These are phyloP conservation scores for Bipolaris gigantea DNA, from an alignment of 2,329 filamentous ascomycete genomes.

Conservation along the genomic window DNA sequence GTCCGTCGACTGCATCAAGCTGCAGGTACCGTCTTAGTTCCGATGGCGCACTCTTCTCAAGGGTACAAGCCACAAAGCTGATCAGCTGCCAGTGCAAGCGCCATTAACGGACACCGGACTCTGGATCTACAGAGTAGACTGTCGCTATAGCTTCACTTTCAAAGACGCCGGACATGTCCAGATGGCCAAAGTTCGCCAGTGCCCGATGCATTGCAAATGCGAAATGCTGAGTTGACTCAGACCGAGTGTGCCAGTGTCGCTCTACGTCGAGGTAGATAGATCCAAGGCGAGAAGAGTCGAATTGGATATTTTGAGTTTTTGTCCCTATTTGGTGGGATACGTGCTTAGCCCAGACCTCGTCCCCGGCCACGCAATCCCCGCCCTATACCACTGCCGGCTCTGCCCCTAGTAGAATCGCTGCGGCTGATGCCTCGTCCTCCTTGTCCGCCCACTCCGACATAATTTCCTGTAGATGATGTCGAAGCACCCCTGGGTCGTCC, in stretches of 20 bases:
- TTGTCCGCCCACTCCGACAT: constrained; percentile 50
- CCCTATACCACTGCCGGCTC: constrained; percentile 50
- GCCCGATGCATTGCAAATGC: neutral
- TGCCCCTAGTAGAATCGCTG: constrained; percentile 49
- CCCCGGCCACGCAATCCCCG: constrained; percentile 44
- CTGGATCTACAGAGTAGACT: neutral
- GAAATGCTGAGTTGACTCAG: neutral
- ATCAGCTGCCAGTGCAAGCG: neutral
- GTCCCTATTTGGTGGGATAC: neutral
- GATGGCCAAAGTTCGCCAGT: neutral
- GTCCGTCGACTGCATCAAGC: constrained; percentile 17
- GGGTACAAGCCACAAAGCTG: neutral
- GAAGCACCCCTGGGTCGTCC: constrained; percentile 40
- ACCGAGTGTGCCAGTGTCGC: neutral
- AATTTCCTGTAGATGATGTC: constrained; percentile 41
- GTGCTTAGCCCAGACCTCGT: constrained; percentile 29
- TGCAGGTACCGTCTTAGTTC: constrained; percentile 19
- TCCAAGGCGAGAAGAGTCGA: neutral
- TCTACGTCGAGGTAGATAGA: neutral
- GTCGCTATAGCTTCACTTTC: neutral
- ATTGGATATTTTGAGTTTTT: neutral
- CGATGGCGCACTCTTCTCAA: neutral
- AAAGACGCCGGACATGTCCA: neutral
- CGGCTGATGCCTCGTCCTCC: constrained; percentile 53
- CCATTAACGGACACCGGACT: neutral